phyloP scores from a whole-genome alignment of 805 yeast species.

The Kazachstania bromeliacearum region DNA sequence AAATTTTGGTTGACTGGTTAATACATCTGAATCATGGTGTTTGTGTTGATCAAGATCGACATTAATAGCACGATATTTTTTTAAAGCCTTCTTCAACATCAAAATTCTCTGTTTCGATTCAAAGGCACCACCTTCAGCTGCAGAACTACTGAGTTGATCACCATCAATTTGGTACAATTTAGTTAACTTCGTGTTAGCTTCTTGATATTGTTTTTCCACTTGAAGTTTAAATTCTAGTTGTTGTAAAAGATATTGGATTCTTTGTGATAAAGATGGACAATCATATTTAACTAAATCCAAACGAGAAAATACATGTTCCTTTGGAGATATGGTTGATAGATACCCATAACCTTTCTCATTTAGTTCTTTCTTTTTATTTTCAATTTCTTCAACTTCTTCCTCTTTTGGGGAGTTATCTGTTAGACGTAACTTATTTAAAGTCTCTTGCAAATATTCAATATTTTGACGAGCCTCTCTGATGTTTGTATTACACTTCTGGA shows the following conservation, averaged over 20 bases:
- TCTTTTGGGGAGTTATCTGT: constrained; percentile 6
- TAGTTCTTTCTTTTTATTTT: constrained; percentile 2
- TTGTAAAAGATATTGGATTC: constrained; percentile 91
- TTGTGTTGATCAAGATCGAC: constrained; percentile 52
- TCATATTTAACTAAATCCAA: constrained; percentile 84
- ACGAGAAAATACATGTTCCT: constrained; percentile 42
- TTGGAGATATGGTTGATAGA: constrained; percentile 32
- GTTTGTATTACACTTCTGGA: constrained; percentile 82
- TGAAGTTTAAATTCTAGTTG: constrained; percentile 88
- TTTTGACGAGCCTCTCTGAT: constrained; percentile 88
- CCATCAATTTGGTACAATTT: constrained; percentile 85
- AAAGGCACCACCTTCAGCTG: constrained; percentile 78
- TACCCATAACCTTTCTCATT: constrained; percentile 21
- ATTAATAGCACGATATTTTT: constrained; percentile 83
- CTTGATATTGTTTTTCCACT: constrained; percentile 87
- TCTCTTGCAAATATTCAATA: constrained; percentile 76
- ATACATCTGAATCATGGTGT: constrained; percentile 47
- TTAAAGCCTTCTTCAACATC: constrained; percentile 70
- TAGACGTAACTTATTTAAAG: constrained; percentile 49
- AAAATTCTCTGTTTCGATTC: constrained; percentile 84
- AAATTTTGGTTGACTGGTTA: constrained; percentile 58
- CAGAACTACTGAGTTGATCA: constrained; percentile 73
- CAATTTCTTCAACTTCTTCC: constrained; percentile 4
- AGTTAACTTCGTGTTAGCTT: constrained; percentile 83
- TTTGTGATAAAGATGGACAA: constrained; percentile 88